Conservation (phyloP, 768 basidiomycete species). For the Lactarius sanguifluus region DNA sequence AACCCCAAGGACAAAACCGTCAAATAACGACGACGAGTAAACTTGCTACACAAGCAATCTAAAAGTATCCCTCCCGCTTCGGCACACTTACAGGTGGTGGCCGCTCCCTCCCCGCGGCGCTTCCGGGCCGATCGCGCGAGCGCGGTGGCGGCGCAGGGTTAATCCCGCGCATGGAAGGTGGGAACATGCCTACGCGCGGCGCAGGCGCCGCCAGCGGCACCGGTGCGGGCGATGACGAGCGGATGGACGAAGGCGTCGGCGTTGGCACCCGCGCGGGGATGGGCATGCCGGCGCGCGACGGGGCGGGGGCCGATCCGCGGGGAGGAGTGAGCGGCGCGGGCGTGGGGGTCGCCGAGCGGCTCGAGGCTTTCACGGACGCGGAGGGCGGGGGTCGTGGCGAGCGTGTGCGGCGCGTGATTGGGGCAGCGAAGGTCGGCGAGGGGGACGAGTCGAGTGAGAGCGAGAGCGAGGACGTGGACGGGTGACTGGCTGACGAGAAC, state of each 20-base stretch:
- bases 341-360: slow-evolving; percentile 14
- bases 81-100: slow-evolving; percentile 54
- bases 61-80: slow-evolving; percentile 65
- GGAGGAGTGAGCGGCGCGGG: not conserved
- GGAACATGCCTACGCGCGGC: not conserved
- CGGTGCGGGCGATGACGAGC: not conserved
- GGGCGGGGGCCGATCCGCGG: slow-evolving; percentile 2
- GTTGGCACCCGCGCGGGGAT: slow-evolving; percentile 19
- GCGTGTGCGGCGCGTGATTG: slow-evolving; percentile 14
- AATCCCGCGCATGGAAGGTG: slow-evolving; percentile 7
- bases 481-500: slow-evolving; percentile 6
- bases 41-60: slow-evolving; percentile 20
- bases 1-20: not conserved
- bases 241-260: not conserved
- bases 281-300: slow-evolving; percentile 17
- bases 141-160: slow-evolving; percentile 63
- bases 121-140: slow-evolving; percentile 65
- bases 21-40: not conserved
- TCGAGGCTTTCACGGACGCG: slow-evolving; percentile 11
- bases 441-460: not conserved
- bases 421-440: not conserved
- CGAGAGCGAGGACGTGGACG: slow-evolving; percentile 1
- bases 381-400: slow-evolving; percentile 20
- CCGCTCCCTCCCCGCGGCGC: slow-evolving; percentile 44
- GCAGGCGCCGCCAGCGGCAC: not conserved